phyloP scores from a whole-genome alignment of 2,329 filamentous ascomycete species.

The Septoria petroselini region DNA sequence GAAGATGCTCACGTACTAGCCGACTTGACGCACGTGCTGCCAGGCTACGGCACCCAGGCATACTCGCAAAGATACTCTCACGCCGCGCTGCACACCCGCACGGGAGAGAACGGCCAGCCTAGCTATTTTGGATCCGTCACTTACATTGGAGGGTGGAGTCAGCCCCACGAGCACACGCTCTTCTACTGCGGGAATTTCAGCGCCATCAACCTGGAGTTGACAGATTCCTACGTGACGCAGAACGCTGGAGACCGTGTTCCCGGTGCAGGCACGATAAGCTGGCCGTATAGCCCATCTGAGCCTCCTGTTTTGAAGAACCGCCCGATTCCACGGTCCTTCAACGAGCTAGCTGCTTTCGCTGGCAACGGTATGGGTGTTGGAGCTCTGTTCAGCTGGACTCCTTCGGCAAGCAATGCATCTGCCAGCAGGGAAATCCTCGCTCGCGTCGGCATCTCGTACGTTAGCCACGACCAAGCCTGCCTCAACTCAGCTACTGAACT shows the following conservation, averaged over 20 bases:
- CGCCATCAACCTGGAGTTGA: conserved; percentile 10
- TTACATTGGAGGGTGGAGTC: conserved; percentile 48
- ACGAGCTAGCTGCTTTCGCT: conserved; percentile 21
- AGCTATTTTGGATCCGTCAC: conserved; percentile 49
- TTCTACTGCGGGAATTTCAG: conserved; percentile 45
- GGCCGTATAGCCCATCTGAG: conserved; percentile 22
- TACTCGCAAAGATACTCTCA: conserved; percentile 27
- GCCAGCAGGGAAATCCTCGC: conserved; percentile 11
- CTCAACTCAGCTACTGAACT: conserved; percentile 19
- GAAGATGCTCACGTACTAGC: conserved; percentile 45
- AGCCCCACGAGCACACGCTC: conserved; percentile 45
- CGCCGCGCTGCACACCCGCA: conserved; percentile 24
- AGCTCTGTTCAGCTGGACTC: conserved; percentile 26
- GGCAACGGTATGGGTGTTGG: conserved; percentile 25
- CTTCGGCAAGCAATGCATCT: conserved; percentile 15
- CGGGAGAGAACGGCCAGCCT: conserved; percentile 34
- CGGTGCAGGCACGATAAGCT: conserved; percentile 26
- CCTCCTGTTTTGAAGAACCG: conserved; percentile 16
- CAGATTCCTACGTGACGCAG: conserved; percentile 18
- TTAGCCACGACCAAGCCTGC: conserved; percentile 23
- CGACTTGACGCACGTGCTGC: conserved; percentile 51
- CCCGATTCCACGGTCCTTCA: conserved; percentile 20
- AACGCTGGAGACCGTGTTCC: conserved; percentile 8
- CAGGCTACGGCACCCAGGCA: conserved; percentile 34
- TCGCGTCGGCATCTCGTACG: conserved; percentile 23